Evolutionary conservation across 192 early-diverging fungal genomes (phyloP).

Genomic region (Phlyctochytrium planicorne): DNA sequence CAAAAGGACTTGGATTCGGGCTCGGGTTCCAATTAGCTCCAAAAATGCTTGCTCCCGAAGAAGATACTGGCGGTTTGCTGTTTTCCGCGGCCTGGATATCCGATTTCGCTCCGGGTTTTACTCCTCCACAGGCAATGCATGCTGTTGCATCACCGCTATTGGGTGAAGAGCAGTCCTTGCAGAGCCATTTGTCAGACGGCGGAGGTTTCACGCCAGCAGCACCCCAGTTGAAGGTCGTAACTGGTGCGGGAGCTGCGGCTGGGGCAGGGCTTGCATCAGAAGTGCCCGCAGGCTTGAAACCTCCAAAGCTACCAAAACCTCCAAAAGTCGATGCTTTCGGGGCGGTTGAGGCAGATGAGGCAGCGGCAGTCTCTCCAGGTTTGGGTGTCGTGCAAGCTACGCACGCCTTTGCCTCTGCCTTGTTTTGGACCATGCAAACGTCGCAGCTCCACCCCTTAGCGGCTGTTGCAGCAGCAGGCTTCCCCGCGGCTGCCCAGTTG

Average conservation of each 20-base stretch:
- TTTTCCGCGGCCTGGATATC: neutral
- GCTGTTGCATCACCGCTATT: neutral
- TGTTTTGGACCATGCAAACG: neutral
- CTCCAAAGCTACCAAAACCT: neutral
- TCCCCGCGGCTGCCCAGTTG: neutral
- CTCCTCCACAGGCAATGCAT: neutral
- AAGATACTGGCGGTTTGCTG: too few relatives aligned
- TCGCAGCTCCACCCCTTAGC: neutral
- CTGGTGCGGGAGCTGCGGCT: neutral
- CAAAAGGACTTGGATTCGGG: neutral
- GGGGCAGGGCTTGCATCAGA: too few relatives aligned
- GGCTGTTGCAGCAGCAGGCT: neutral
- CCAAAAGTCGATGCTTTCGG: neutral
- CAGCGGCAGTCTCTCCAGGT: neutral
- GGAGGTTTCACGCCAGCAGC: neutral
- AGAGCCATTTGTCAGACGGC: neutral
- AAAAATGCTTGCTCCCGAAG: too few relatives aligned
- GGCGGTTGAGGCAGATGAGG: neutral
- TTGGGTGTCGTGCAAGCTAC: neutral
- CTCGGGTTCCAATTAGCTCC: too few relatives aligned
- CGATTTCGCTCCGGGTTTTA: neutral
- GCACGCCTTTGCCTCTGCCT: neutral
- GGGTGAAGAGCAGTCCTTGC: neutral
- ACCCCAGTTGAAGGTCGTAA: neutral
- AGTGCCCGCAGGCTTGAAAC: neutral